Base-by-base conservation (phyloP, 352 stramenopile species). In the Phytophthora brassicae region DNA sequence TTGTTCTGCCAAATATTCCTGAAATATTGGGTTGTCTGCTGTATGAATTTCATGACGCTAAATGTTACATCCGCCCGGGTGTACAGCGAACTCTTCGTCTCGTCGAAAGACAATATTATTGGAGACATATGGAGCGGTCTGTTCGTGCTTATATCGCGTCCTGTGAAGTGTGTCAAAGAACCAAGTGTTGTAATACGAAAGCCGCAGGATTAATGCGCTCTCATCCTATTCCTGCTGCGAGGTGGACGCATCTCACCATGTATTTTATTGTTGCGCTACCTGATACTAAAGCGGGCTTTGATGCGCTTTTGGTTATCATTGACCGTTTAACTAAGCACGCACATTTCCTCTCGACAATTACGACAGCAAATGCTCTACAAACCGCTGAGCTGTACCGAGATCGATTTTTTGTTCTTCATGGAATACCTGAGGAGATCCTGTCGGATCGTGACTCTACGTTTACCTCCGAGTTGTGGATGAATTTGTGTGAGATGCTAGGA, bases 381-480 rank as follows among this genome's bases (percentile, higher is more conserved):
- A 28, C 29, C 11, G 29, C 46, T 14, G 26, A 54, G 14, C 14
- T 42, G 7, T 54, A 23, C 19, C 33, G 33, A 6, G 38, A 51
- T n/a, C 26, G 50, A 17, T 11, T 56, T 11, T 56, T 69, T 26
- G 33, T 17, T 6, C 13, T 41, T 4, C 33, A 41, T 41, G 33
- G 52, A 14, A 3, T 64, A 3, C 59, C 51, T 0, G 7, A 13
- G 5, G 58, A 65, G 3, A 36, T 72, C 3, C 7, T 68, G 8
- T 72, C 64, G 0, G 58, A 72, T 8, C 16, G 38, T 8, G 51
- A 72, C 19, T 17, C 48, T 3, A 64, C 57, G 42, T 68, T 64
- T 41, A 59, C 50, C 13, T 54, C 52, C 1, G 19, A 14, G 9
- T 19, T 72, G 6, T 68, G 64, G 51, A 50, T 8, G 4, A 44